Percentiles rank a stretch among this genome's conserved stretches.
phyloP scores from a whole-genome alignment of 2,329 filamentous ascomycete genomes.

The Curvularia sp. region DNA sequence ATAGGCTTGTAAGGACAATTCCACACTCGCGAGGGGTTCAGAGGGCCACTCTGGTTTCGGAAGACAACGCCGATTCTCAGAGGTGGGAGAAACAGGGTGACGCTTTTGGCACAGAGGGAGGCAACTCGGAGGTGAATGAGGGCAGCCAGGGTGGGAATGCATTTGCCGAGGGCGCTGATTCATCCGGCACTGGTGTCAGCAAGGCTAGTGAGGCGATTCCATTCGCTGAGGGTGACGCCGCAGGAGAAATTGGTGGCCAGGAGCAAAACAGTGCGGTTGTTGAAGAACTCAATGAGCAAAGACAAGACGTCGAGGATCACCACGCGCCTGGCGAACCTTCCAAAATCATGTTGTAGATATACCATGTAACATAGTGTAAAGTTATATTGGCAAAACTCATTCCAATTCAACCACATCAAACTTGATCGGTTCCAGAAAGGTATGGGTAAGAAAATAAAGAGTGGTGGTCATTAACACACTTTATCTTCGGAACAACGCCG shows the following conservation, averaged over 20 bases:
- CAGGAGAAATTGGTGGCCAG: background rate
- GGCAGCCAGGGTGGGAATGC: background rate
- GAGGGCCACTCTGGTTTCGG: background rate
- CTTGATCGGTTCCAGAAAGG: background rate
- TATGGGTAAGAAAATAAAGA: background rate
- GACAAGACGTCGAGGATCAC: background rate
- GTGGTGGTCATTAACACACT: background rate
- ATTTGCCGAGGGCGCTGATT: background rate
- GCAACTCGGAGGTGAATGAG: background rate
- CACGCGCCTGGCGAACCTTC: background rate
- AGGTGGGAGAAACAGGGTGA: background rate
- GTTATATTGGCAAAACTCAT: background rate
- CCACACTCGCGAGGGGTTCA: background rate
- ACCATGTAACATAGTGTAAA: conserved; percentile 3
- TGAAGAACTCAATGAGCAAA: background rate
- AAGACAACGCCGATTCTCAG: background rate
- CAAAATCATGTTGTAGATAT: background rate
- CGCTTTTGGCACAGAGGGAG: too few species aligned
- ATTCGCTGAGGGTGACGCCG: background rate
- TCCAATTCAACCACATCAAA: too few species aligned
- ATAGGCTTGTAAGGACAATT: conserved; percentile 1
- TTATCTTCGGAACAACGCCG: background rate
- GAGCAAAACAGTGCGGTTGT: background rate
- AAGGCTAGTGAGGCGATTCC: background rate
- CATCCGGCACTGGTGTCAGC: too few species aligned